A percentile compares a stretch with the other conserved stretches of the same genome.
phyloP scores from a whole-genome alignment of 495 filamentous ascomycete species.

The Penicillium cinerascens region DNA sequence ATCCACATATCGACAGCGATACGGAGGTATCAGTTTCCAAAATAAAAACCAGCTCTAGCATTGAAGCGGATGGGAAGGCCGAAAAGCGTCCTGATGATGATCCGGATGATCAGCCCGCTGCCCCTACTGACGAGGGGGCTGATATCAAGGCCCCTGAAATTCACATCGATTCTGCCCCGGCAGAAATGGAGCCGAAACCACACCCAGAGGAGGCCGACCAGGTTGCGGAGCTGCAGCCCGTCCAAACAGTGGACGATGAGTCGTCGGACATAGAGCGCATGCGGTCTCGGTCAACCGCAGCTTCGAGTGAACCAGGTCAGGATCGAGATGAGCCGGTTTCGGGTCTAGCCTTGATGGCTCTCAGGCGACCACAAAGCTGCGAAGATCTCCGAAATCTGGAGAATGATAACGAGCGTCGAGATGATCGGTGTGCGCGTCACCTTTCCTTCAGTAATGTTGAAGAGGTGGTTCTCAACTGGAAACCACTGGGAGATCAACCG shows the following conservation, averaged over 20 bases:
- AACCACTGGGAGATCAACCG: slow-evolving; percentile 40
- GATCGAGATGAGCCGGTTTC: slow-evolving; percentile 14
- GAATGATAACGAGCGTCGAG: slow-evolving; percentile 20
- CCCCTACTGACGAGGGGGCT: slow-evolving; percentile 8
- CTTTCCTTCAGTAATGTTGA: slow-evolving; percentile 89
- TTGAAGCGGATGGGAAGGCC: slow-evolving; percentile 17
- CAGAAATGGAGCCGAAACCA: slow-evolving; percentile 17
- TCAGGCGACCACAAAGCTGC: slow-evolving; percentile 47
- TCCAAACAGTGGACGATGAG: slow-evolving; percentile 22
- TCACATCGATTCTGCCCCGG: slow-evolving; percentile 28
- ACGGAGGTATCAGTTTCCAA: slow-evolving; percentile 22
- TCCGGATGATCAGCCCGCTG: slow-evolving; percentile 8
- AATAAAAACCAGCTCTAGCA: slow-evolving; percentile 15
- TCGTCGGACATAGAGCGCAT: slow-evolving; percentile 31
- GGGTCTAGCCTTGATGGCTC: slow-evolving; percentile 29
- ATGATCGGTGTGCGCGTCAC: slow-evolving; percentile 64
- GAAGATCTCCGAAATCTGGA: slow-evolving; percentile 26
- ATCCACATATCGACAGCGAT: slow-evolving; percentile 33
- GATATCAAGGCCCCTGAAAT: slow-evolving; percentile 35
- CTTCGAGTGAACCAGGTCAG: slow-evolving; percentile 31
- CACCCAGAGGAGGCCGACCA: slow-evolving; percentile 16
- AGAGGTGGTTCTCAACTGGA: slow-evolving; percentile 76
- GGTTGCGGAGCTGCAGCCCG: slow-evolving; percentile 8
- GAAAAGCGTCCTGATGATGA: slow-evolving; percentile 19
- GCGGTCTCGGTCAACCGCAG: slow-evolving; percentile 34